Conservation (phyloP, 148 eudicot genomes). For the Rhododendron mucronatum region DNA sequence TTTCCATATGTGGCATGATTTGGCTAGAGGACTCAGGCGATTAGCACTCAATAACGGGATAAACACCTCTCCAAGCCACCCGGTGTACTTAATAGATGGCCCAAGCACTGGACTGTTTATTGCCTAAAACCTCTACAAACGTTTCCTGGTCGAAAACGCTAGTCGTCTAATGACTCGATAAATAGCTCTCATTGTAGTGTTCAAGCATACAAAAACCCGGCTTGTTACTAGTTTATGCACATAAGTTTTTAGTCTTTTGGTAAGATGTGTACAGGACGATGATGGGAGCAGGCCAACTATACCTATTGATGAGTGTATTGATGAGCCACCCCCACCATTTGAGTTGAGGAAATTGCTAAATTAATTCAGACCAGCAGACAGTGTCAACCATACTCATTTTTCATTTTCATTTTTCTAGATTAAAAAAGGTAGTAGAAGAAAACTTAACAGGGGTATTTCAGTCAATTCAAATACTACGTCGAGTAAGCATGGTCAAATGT, state of each 20-base stretch:
- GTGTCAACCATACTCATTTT: neutral
- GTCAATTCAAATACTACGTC: neutral
- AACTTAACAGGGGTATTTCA: neutral
- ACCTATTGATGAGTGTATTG: neutral
- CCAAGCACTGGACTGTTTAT: neutral
- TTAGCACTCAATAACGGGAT: neutral
- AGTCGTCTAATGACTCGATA: neutral
- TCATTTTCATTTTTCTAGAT: neutral
- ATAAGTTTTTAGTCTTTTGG: neutral
- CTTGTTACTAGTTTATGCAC: neutral
- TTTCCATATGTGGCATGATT: neutral
- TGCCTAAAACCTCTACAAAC: neutral
- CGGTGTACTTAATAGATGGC: neutral
- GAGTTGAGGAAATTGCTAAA: neutral
- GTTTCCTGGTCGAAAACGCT: neutral
- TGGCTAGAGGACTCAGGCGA: neutral
- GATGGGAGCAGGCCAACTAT: neutral
- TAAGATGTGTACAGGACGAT: neutral
- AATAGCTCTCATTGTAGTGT: neutral
- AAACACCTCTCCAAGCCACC: neutral
- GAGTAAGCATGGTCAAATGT: neutral
- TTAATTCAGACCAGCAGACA: neutral
- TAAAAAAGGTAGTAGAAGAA: neutral
- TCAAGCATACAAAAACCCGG: neutral
- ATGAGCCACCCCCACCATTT: neutral